Conservation (phyloP, 371 early-diverging fungal genomes). For the Mucor racemosus region DNA sequence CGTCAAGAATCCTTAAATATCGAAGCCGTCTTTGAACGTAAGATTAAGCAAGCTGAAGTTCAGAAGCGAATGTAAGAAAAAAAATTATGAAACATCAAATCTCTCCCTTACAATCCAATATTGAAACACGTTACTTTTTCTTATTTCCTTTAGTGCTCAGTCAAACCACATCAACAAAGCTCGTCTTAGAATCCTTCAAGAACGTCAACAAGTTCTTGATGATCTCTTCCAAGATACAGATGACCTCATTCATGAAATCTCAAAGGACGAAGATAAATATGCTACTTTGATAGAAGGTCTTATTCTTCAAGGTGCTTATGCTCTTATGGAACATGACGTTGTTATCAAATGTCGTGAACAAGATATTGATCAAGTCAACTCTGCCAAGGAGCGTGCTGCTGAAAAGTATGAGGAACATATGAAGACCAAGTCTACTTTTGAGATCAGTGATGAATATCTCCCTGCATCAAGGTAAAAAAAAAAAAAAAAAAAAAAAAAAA, state of each 20-base stretch:
- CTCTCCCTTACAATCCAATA: neutral
- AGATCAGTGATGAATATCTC: slow-evolving; percentile 64
- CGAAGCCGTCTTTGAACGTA: slow-evolving; percentile 88
- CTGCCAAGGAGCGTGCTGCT: slow-evolving; percentile 62
- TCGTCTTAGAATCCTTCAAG: slow-evolving; percentile 86
- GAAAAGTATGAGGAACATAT: slow-evolving; percentile 66
- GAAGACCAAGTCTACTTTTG: slow-evolving; percentile 49
- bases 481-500: neutral
- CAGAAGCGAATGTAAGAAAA: slow-evolving; percentile 79
- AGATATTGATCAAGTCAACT: slow-evolving; percentile 71
- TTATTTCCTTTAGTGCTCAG: slow-evolving; percentile 69
- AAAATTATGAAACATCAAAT: slow-evolving; percentile 5
- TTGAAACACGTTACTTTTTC: slow-evolving; percentile 8
- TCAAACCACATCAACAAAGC: slow-evolving; percentile 96
- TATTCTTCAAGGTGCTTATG: slow-evolving; percentile 82
- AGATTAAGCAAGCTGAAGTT: slow-evolving; percentile 91
- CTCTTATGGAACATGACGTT: slow-evolving; percentile 83
- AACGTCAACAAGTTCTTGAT: slow-evolving; percentile 86
- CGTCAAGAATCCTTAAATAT: slow-evolving; percentile 90
- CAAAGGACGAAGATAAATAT: slow-evolving; percentile 64
- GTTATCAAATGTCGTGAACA: slow-evolving; percentile 72
- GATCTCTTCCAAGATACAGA: slow-evolving; percentile 74
- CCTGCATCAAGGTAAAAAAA: slow-evolving; percentile 44
- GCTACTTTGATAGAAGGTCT: slow-evolving; percentile 68
- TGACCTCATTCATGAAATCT: slow-evolving; percentile 55